phyloP scores from a whole-genome alignment of 2,329 filamentous ascomycete species.

The Fusarium hostae region DNA sequence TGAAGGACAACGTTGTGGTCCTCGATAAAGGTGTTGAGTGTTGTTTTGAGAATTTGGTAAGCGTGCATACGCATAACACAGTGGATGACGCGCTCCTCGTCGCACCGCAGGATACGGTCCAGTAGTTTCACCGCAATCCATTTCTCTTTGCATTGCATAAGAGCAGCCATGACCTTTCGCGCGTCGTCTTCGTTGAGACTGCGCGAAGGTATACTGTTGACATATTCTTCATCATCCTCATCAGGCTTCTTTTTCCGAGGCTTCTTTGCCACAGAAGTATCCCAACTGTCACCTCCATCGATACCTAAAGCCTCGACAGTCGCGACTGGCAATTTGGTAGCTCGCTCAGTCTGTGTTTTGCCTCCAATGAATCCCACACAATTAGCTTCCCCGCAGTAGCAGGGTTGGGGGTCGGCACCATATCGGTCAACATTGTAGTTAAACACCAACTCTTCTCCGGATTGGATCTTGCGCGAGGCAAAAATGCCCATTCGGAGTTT shows the following conservation, averaged over 20 bases:
- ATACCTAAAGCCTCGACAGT: constrained; percentile 97
- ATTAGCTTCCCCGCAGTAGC: constrained; percentile 94
- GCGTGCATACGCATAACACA: constrained; percentile 96
- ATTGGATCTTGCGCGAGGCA: constrained; percentile 82
- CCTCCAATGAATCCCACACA: constrained; percentile 97
- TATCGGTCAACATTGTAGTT: constrained; percentile 99
- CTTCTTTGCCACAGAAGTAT: constrained; percentile 88
- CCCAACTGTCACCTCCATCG: constrained; percentile 91
- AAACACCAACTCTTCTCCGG: constrained; percentile 95
- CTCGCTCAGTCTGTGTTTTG: constrained; percentile 95
- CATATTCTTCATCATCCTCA: constrained; percentile 95
- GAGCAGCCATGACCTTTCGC: constrained; percentile 93
- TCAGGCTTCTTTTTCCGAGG: constrained; percentile 90
- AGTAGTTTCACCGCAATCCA: constrained; percentile 98
- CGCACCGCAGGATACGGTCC: constrained; percentile 84
- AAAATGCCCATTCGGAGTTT: constrained; percentile 99
- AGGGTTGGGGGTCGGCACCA: constrained; percentile 94
- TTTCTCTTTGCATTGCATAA: constrained; percentile 99
- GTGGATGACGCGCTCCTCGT: constrained; percentile 88
- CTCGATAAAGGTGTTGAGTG: constrained; percentile 85
- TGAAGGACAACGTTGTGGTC: constrained; percentile 91
- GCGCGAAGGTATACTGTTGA: constrained; percentile 86
- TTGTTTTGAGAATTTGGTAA: constrained; percentile 92
- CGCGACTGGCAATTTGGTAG: constrained; percentile 87
- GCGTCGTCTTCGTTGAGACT: constrained; percentile 84